Evolutionary conservation across 306 rosid species (phyloP).

Genomic region (Quercus glauca): DNA sequence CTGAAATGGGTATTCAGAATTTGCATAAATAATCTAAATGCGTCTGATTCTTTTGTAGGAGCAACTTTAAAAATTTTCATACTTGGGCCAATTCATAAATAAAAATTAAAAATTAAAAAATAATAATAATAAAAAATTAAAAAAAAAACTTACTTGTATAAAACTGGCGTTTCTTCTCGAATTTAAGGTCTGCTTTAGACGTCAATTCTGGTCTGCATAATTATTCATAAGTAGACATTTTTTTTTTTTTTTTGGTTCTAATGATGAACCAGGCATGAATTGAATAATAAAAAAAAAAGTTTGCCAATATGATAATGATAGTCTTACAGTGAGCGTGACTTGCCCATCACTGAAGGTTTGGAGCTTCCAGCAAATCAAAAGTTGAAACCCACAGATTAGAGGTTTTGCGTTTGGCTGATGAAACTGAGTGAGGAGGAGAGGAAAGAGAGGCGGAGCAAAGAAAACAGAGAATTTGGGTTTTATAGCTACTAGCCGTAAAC

Average conservation of each 20-base stretch:
- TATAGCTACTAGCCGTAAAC: too few species aligned
- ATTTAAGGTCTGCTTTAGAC: slow-evolving; percentile 27
- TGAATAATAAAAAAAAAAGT: too few species aligned
- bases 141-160: slow-evolving; percentile 36
- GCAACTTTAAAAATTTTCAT: too few species aligned
- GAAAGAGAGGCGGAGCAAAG: too few species aligned
- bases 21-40: too few species aligned
- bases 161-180: slow-evolving; percentile 42
- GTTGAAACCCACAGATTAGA: not conserved
- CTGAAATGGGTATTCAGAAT: too few species aligned
- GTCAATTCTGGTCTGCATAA: slow-evolving; percentile 25
- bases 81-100: not conserved
- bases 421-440: not conserved
- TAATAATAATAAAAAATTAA: not conserved
- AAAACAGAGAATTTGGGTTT: too few species aligned
- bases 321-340: slow-evolving; percentile 21
- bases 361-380: not conserved
- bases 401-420: not conserved
- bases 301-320: not conserved
- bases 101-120: too few species aligned
- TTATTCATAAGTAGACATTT: not conserved
- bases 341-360: slow-evolving; percentile 35
- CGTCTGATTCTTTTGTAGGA: too few species aligned
- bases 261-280: not conserved
- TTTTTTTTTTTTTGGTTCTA: too few species aligned